These are phyloP conservation scores for Thalassiosira hispida DNA, from an alignment of 352 stramenopile species.

Conservation along the genomic window DNA sequence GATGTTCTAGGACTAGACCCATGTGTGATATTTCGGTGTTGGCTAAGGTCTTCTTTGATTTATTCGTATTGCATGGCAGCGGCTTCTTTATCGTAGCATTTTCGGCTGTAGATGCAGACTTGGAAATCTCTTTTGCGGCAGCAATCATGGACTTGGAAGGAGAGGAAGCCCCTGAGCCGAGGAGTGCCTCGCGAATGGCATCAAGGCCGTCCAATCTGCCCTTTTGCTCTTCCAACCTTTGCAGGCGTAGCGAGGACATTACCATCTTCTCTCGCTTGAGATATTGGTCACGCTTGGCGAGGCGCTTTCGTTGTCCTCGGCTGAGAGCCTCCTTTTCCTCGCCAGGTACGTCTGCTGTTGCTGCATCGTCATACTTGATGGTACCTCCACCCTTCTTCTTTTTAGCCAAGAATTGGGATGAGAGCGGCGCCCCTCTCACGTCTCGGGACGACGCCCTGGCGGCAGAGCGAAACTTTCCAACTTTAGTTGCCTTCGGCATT, in stretches of 20 bases:
- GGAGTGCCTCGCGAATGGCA: conserved; percentile 64
- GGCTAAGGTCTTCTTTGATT: conserved; percentile 61
- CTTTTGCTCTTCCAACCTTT: conserved; percentile 71
- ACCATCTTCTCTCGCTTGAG: conserved; percentile 78
- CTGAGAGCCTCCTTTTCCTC: conserved; percentile 51
- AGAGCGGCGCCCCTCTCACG: conserved; percentile 18
- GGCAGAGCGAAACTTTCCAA: conserved; percentile 49
- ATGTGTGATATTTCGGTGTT: conserved; percentile 69
- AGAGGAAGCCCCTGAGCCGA: background rate
- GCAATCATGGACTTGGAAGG: background rate
- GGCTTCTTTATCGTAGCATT: background rate
- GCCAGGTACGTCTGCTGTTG: background rate
- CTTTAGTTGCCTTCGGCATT: conserved; percentile 65
- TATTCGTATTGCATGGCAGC: conserved; percentile 55
- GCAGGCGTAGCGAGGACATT: conserved; percentile 67
- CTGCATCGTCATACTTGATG: background rate
- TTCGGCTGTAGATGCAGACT: background rate
- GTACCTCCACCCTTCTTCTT: background rate
- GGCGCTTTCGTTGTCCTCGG: conserved; percentile 74
- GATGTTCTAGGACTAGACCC: conserved; percentile 76
- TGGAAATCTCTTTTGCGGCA: background rate
- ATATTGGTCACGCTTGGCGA: conserved; percentile 77
- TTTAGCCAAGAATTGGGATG: conserved; percentile 5
- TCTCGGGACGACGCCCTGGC: conserved; percentile 42
- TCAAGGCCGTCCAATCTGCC: conserved; percentile 76